Conservation (phyloP, 352 stramenopile genomes). For the Thraustochytrium sp. region DNA sequence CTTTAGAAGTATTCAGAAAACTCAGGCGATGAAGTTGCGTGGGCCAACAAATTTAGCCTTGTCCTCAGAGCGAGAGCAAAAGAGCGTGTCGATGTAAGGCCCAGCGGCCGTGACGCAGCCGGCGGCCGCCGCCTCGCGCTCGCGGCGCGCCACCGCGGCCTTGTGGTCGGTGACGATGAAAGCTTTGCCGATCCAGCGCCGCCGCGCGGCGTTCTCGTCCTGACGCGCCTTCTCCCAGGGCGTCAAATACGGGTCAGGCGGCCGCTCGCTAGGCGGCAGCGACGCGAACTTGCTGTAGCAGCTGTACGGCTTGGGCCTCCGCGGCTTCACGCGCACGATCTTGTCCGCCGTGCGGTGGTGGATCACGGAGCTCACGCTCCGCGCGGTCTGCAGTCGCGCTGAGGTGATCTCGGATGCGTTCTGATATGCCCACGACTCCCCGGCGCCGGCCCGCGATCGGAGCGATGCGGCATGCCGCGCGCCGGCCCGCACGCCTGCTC, state of each 20-base stretch:
- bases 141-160: not conserved
- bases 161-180: conserved; percentile 39
- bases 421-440: not conserved
- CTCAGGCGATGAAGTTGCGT: conserved; percentile 16
- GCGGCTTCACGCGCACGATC: not conserved
- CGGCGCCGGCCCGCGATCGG: too few relatives aligned
- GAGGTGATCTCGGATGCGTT: not conserved
- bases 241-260: conserved; percentile 5
- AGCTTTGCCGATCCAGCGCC: conserved; percentile 10
- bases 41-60: conserved; percentile 31
- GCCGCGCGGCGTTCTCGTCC: not conserved
- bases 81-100: not conserved
- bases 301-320: not conserved
- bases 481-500: too few relatives aligned
- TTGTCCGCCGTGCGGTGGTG: not conserved
- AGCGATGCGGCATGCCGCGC: too few relatives aligned
- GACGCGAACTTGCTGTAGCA: not conserved
- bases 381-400: not conserved
- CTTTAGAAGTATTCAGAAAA: not conserved
- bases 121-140: not conserved
- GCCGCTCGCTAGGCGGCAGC: not conserved
- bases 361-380: not conserved
- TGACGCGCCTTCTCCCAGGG: not conserved
- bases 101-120: conserved; percentile 17
- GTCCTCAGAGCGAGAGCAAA: not conserved